Evolutionary conservation across 192 early-diverging fungal species (phyloP), one percentile per base, ranked within the genome.

Genomic region (Gaertneriomyces sp.): DNA sequence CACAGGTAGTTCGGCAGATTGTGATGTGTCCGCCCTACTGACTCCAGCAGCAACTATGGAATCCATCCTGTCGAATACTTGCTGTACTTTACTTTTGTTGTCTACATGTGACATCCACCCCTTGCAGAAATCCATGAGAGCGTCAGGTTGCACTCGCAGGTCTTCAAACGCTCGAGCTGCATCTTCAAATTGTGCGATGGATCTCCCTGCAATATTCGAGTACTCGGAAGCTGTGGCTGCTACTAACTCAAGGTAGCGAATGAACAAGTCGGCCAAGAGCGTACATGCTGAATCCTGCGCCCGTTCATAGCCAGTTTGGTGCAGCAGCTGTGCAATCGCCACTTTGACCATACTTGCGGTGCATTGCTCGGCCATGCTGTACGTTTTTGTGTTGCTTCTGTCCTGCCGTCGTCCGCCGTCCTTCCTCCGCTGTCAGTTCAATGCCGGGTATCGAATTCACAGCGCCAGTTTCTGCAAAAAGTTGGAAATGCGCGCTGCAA

Each of bases 161-260:
- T 67, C 42, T 12, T 67, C 65, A 14, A 67, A 39, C 6, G 12
- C 38, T 11, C 65, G 65, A 25, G 65, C 65, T 5, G 56, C 59
- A 42, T 69, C 67, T 39, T 69, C 67, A 46, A 69, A 43, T 20
- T 69, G 60, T 14, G 59, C 14, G 38, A 25, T 25, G 4, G 25
- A 14, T 40, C 67, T n/a, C n/a, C 59, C 59, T 33, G 52, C 47
- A 39, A 53, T 46, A 9, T 69, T 40, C 40, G 59, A 17, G 7
- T 11, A 39, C 14, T 45, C 42, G 7, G 42, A 14, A 5, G 59
- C 59, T 7, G 16, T 42, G 8, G 39, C 16, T 16, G 59, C 58
- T 7, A 60, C 33, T 7, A 56, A 33, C 9, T 40, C 60, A 12
- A 69, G 42, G 45, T 54, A 45, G 16, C 59, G 67, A 8, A 33